Evolutionary conservation across 2,329 filamentous ascomycete genomes (phyloP).

Genomic region (Colletotrichum karsti): DNA sequence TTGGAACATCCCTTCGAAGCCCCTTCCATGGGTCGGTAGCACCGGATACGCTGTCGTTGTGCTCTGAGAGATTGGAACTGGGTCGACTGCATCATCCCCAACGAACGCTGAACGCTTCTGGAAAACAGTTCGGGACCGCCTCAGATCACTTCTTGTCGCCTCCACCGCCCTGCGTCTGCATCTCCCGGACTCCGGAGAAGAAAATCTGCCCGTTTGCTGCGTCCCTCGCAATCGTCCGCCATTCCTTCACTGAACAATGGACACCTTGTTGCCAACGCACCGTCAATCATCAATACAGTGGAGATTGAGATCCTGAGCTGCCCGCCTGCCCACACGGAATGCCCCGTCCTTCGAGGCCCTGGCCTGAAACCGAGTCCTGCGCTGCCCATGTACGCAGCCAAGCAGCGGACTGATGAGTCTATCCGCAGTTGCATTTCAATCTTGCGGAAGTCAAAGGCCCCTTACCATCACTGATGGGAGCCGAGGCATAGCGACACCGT

Average conservation of each 20-base stretch:
- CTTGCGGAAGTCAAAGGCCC: too few relatives aligned
- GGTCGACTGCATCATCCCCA: neutral
- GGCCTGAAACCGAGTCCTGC: neutral
- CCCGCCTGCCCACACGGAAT: neutral
- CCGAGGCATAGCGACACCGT: neutral
- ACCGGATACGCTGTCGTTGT: neutral
- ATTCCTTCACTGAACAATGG: neutral
- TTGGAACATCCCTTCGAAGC: neutral
- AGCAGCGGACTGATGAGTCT: neutral
- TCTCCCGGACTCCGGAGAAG: neutral
- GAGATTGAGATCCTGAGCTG: neutral
- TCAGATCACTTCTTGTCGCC: neutral
- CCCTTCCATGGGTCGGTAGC: neutral
- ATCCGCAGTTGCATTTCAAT: neutral
- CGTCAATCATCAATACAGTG: neutral
- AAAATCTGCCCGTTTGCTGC: neutral
- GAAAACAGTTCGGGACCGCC: constrained; percentile 18
- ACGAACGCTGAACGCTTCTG: constrained; percentile 15
- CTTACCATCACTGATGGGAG: too few relatives aligned
- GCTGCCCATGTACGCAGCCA: neutral
- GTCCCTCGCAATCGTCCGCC: neutral
- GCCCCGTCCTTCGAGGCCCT: neutral
- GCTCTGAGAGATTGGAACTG: neutral
- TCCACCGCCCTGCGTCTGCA: constrained; percentile 2
- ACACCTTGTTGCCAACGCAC: neutral